Evolutionary conservation across 805 yeast species (phyloP).

Genomic region (Yamadazyma insecticola): DNA sequence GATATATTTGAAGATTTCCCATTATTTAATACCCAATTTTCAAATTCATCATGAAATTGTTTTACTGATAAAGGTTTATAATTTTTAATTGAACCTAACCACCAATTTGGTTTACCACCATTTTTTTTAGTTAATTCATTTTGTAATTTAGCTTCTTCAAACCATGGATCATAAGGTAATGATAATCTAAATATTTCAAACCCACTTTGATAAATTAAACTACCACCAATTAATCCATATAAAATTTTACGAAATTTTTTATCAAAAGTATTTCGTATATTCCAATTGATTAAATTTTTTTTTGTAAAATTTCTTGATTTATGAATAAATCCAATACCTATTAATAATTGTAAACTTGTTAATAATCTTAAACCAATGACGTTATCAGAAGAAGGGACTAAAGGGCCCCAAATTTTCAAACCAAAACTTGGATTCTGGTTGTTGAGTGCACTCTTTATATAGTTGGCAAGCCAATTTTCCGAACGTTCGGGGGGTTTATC

Average conservation of each 20-base stretch:
- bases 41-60: slow-evolving; percentile 28
- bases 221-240: slow-evolving; percentile 33
- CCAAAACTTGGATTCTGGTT: slow-evolving; percentile 50
- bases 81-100: slow-evolving; percentile 65
- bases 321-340: slow-evolving; percentile 35
- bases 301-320: slow-evolving; percentile 14
- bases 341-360: slow-evolving; percentile 47
- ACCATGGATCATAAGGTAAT: slow-evolving; percentile 61
- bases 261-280: slow-evolving; percentile 11
- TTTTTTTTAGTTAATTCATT: slow-evolving; percentile 45
- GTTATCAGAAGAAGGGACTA: slow-evolving; percentile 71
- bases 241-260: slow-evolving; percentile 12
- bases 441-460: slow-evolving; percentile 1
- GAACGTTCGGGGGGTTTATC: too few relatives aligned
- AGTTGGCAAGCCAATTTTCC: too few relatives aligned
- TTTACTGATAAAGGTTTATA: slow-evolving; percentile 46
- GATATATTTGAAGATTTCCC: neutral
- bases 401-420: slow-evolving; percentile 61
- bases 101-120: slow-evolving; percentile 48
- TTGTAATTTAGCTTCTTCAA: slow-evolving; percentile 56
- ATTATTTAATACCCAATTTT: slow-evolving; percentile 5
- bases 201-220: slow-evolving; percentile 48
- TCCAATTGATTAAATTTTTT: slow-evolving; percentile 6
- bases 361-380: slow-evolving; percentile 47
- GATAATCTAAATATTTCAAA: slow-evolving; percentile 52